Evolutionary conservation across 495 filamentous ascomycete species (phyloP), one percentile per base, ranked within the genome.

Genomic region (Penicillium goetzii): DNA sequence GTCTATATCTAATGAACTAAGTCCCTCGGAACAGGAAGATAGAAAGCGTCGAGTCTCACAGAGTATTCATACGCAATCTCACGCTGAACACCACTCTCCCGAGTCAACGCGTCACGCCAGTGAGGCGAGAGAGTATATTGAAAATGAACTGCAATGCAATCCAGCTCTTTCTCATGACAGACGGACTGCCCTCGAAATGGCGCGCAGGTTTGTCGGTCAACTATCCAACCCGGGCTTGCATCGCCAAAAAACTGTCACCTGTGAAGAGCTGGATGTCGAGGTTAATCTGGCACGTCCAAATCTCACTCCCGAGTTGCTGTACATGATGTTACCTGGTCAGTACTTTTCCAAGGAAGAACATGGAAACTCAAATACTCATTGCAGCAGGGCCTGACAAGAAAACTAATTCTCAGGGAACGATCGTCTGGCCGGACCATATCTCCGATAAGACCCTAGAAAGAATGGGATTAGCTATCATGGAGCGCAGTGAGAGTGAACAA

Each of bases 371-470:
- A 2, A 26, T 43, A 4, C 58, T 68, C 12, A 68, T 28, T 23
- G n/a, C 53, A 33, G 0, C 14, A 69, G 70, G 70, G 17, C 53
- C 65, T 14, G 70, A 73, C 25, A 68, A 58, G 38, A 67, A 49
- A 52, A 73, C 70, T 5, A 73, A 59, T 19, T 71, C 70, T 8
- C 70, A 73, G 28, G 68, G 68, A 26, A 67, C 64, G 21, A 25
- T 67, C 15, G 41, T 38, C 11, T 75, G 71, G 71, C 73, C 73
- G 28, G 73, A 75, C 47, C 73, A 74, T 32, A 70, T 75, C n/a
- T 69, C 69, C 7, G 62, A 68, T 14, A 62, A 60, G 10, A 60
- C 56, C 5, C 45, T 75, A 41, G 73, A 74, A 47, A 62, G 59
- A 21, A 74, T 75, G 73, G 69, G 69, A 1, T 61, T 74, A 17